Percentiles rank a stretch among this genome's conserved stretches.
These are phyloP conservation scores for Neocallimastix lanati DNA, from an alignment of 192 early-diverging fungal genomes.

Conservation along the genomic window DNA sequence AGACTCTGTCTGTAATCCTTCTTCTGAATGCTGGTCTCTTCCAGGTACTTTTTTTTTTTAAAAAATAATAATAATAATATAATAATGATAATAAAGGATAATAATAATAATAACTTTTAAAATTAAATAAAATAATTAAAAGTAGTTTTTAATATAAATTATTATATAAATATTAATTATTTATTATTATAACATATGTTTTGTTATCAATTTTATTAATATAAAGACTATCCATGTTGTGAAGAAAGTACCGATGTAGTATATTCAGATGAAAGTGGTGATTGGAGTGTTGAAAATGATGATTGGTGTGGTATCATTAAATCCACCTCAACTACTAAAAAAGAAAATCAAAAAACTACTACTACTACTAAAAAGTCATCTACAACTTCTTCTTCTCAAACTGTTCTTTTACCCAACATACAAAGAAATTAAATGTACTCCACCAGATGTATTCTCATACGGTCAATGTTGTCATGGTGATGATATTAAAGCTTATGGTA, in stretches of 20 bases:
- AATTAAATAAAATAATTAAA: too few species aligned
- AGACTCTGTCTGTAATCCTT: too few species aligned
- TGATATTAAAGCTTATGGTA: not conserved
- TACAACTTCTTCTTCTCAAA: not conserved
- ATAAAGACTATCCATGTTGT: not conserved
- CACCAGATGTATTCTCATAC: not conserved
- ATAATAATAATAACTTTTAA: too few species aligned
- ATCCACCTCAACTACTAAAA: not conserved
- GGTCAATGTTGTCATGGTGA: not conserved
- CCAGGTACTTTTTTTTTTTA: too few species aligned
- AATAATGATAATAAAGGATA: too few species aligned
- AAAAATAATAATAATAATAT: too few species aligned
- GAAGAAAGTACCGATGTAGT: not conserved
- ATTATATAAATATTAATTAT: too few species aligned
- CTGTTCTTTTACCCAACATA: not conserved
- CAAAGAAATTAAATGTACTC: not conserved
- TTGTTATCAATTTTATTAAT: too few species aligned
- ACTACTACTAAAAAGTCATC: not conserved
- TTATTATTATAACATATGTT: too few species aligned
- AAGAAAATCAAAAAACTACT: not conserved
- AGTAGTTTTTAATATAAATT: too few species aligned
- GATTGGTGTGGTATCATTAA: not conserved
- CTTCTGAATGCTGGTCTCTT: too few species aligned
- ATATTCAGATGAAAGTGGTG: not conserved
- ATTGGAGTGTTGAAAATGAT: too few species aligned